These are phyloP conservation scores for Deinandra increscens DNA, from an alignment of 129 eudicot genomes.

Conservation along the genomic window DNA sequence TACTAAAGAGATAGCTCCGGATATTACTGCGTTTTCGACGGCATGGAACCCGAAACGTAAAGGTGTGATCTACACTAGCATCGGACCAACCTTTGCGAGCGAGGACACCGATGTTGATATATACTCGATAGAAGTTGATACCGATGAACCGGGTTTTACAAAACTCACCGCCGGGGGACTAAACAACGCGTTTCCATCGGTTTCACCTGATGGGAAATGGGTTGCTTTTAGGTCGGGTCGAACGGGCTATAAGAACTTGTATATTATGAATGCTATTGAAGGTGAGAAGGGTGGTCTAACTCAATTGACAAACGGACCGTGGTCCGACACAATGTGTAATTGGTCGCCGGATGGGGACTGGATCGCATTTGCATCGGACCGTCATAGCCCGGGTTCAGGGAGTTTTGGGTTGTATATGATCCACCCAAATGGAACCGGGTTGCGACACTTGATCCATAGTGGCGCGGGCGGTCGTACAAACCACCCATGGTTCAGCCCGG, in stretches of 20 bases:
- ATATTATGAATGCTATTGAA: conserved; percentile 68
- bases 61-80: conserved; percentile 77
- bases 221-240: conserved; percentile 82
- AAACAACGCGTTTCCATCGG: conserved; percentile 86
- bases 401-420: conserved; percentile 69
- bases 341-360: conserved; percentile 96
- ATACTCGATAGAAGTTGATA: conserved; percentile 58
- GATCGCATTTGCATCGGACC: conserved; percentile 81
- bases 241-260: conserved; percentile 74
- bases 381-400: conserved; percentile 75
- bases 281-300: conserved; percentile 39
- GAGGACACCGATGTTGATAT: conserved; percentile 68
- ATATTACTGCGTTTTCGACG: conserved; percentile 49
- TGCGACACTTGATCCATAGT: conserved; percentile 63
- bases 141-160: conserved; percentile 37
- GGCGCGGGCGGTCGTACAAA: conserved; percentile 71
- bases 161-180: conserved; percentile 58
- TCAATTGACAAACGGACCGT: conserved; percentile 53
- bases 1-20: conserved; percentile 32
- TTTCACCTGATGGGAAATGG: conserved; percentile 93
- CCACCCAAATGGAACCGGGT: conserved; percentile 87
- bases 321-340: conserved; percentile 85
- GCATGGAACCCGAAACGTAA: conserved; percentile 68
- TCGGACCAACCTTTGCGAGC: conserved; percentile 71
- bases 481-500: conserved; percentile 90